Base-by-base conservation (phyloP, 2,329 filamentous ascomycete genomes). In the Clonostachys rosea region DNA sequence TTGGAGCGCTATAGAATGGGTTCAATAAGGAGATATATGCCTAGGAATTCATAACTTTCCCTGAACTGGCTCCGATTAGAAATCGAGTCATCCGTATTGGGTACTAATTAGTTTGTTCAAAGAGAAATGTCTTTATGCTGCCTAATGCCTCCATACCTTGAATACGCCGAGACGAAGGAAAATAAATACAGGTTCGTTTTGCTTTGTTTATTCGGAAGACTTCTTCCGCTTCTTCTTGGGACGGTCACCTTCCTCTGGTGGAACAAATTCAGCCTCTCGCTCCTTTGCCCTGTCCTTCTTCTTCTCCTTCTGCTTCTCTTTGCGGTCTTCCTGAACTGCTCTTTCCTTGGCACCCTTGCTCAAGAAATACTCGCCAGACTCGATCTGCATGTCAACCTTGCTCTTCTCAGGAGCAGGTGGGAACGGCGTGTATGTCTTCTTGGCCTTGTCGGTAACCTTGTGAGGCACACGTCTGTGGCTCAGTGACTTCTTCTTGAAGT, bases 351-450 rank as follows among this genome's bases (percentile, higher is more conserved):
- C 91, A 61, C 91, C 84, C 75, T 96, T 96, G 62, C 86, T 85
- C 62, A 99, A 70, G 68, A 97, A 97, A 73, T 95, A 99, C 72
- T 97, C 92, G 70, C 94, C 92, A 58, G 83, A 91, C 76, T 99
- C 94, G 73, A 99, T 96, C 78, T 99, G 92, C 68, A 91, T 71
- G 69, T 99, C 94, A 58, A 99, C 81, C 82, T 97, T 99, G 82
- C 91, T 96, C 88, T 96, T 96, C 78, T 99, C 92, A 55, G 91
- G 91, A 40, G 91, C 82, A 7, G 94, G 94, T 43, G 94, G 94
- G 84, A 99, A 99, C 10, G 94, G 92, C 54, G 95, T 99, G 76
- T 96, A 99, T 12, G 77, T 70, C 79, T 96, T 97, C 80, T 92
- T 95, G 63, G 75, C 70, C 79, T 99, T 99, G 75, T 99, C 91